These are phyloP conservation scores for Asterophora parasitica DNA, from an alignment of 768 basidiomycete species.

Conservation along the genomic window DNA sequence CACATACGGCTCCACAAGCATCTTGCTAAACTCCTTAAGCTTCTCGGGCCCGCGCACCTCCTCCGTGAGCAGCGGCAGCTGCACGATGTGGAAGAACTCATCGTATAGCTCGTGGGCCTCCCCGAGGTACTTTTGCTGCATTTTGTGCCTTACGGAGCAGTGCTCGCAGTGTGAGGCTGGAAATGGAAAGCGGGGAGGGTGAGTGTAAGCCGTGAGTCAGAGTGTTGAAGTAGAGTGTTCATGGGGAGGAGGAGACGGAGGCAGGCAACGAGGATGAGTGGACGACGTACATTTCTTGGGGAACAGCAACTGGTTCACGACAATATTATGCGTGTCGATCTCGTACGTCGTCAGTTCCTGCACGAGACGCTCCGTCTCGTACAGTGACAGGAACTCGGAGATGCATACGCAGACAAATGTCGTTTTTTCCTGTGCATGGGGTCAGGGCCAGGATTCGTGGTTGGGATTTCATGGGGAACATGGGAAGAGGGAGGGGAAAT, in stretches of 20 bases:
- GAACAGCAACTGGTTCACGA: slow-evolving; percentile 95
- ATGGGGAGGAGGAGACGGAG: too few relatives aligned
- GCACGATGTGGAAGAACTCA: slow-evolving; percentile 96
- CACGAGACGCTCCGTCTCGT: slow-evolving; percentile 97
- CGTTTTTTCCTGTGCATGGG: slow-evolving; percentile 78
- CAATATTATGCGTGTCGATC: slow-evolving; percentile 98
- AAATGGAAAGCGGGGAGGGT: too few relatives aligned
- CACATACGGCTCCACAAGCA: slow-evolving; percentile 79
- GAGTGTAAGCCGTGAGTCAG: too few relatives aligned
- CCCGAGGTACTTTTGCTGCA: slow-evolving; percentile 97
- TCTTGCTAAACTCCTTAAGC: slow-evolving; percentile 87
- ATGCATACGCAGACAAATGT: slow-evolving; percentile 99
- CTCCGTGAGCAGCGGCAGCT: slow-evolving; percentile 90
- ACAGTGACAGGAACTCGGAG: slow-evolving; percentile 95
- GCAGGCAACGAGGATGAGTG: too few relatives aligned
- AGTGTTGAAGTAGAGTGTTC: too few relatives aligned
- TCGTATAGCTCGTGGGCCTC: slow-evolving; percentile 98
- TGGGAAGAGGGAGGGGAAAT: not conserved
- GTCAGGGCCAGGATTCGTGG: not conserved
- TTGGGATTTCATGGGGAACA: not conserved
- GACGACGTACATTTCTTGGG: slow-evolving; percentile 74
- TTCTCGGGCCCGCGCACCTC: slow-evolving; percentile 96
- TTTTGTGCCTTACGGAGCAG: slow-evolving; percentile 88
- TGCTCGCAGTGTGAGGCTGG: slow-evolving; percentile 92
- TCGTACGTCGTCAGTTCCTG: slow-evolving; percentile 93